A percentile compares a stretch with the other conserved stretches of the same genome.
Conservation (phyloP, 139 green algal species). For the Pycnococcus provasolii region DNA sequence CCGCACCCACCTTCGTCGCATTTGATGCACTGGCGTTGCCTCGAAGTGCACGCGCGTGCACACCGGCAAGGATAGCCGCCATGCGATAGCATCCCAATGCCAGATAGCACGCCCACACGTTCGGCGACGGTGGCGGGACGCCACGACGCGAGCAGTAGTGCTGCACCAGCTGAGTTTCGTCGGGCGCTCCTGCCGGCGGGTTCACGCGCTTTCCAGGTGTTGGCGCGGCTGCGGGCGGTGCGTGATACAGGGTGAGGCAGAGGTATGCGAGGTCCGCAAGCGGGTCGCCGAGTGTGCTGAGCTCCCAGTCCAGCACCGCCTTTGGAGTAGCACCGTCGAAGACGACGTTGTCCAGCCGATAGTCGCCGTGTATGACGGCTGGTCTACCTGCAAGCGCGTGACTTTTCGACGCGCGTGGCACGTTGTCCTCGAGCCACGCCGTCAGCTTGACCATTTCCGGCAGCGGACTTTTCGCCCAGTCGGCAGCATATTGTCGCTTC, state of each 20-base stretch:
- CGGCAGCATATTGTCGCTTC: not conserved
- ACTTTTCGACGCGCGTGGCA: constrained; percentile 37
- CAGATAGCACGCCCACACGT: constrained; percentile 80
- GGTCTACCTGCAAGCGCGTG: not conserved
- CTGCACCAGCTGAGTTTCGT: too few relatives aligned
- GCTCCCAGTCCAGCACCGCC: constrained; percentile 96
- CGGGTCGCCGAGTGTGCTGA: constrained; percentile 77
- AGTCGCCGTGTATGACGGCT: constrained; percentile 71
- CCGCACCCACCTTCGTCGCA: constrained; percentile 45
- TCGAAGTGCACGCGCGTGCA: constrained; percentile 52
- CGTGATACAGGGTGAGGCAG: constrained; percentile 50
- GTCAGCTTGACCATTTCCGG: constrained; percentile 54
- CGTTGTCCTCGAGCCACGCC: constrained; percentile 55
- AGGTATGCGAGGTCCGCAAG: constrained; percentile 81
- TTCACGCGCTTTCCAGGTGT: too few relatives aligned
- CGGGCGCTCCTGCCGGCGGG: too few relatives aligned
- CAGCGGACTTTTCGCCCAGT: constrained; percentile 35
- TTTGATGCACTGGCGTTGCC: constrained; percentile 74
- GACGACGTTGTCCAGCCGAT: constrained; percentile 90
- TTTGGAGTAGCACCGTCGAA: constrained; percentile 25
- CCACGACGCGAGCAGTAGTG: not conserved
- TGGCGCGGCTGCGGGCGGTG: not conserved
- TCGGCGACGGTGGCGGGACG: not conserved
- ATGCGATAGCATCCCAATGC: constrained; percentile 79
- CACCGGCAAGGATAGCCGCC: constrained; percentile 79